Conservation (phyloP, 495 filamentous ascomycete genomes). For the Pyronema domesticum region DNA sequence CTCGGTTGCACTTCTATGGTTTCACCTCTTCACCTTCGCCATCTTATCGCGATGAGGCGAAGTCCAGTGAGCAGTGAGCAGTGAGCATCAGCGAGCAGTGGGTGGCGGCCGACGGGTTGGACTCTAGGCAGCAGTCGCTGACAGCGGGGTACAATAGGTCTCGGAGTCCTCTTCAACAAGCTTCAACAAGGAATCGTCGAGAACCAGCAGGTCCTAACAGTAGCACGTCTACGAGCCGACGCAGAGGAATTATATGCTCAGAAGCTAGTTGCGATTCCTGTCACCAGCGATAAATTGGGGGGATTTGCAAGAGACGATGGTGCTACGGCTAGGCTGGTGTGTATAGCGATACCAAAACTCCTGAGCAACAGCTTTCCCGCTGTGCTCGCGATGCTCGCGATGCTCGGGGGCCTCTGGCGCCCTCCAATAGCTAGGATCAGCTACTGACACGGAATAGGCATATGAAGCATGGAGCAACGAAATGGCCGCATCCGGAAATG, state of each 20-base stretch:
- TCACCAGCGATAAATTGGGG: conserved; percentile 61
- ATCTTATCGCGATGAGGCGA: conserved; percentile 4
- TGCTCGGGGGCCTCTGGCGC: not conserved
- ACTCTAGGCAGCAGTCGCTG: not conserved
- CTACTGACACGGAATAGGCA: conserved; percentile 37
- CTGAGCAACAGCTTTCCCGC: not conserved
- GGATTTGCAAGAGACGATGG: conserved; percentile 90
- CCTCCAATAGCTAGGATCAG: not conserved
- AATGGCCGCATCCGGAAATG: conserved; percentile 81
- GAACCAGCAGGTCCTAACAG: conserved; percentile 78
- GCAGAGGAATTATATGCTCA: conserved; percentile 80
- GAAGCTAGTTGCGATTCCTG: conserved; percentile 66
- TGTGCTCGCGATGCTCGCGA: conserved; percentile 6
- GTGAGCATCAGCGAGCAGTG: too few relatives aligned
- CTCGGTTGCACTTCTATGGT: conserved; percentile 1
- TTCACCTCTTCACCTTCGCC: not conserved
- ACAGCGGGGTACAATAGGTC: conserved; percentile 32
- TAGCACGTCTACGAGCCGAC: conserved; percentile 88
- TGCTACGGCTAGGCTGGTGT: conserved; percentile 82
- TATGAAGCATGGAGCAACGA: conserved; percentile 89
- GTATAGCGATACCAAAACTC: conserved; percentile 2
- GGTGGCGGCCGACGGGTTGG: too few relatives aligned
- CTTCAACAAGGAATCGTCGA: conserved; percentile 90
- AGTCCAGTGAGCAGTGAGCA: conserved; percentile 6
- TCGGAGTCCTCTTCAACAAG: conserved; percentile 92